phyloP scores from a whole-genome alignment of 1,284 basidiomycete species.

The Heterobasidion occidentale region DNA sequence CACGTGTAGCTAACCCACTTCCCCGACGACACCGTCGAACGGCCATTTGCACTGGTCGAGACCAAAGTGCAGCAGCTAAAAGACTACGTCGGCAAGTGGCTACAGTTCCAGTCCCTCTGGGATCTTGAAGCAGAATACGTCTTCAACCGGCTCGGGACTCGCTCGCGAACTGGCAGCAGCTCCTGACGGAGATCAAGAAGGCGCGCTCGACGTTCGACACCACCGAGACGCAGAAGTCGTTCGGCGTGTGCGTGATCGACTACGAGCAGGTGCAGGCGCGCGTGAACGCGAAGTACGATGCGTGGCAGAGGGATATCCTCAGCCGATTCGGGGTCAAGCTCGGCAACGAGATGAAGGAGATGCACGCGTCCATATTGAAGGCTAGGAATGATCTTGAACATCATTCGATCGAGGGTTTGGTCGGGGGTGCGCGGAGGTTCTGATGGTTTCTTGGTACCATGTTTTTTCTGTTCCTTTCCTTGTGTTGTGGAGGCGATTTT shows the following conservation, averaged over 20 bases:
- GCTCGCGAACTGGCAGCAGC: slow-evolving; percentile 88
- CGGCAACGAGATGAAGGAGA: slow-evolving; percentile 92
- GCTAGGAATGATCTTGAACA: slow-evolving; percentile 93
- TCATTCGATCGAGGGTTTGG: slow-evolving; percentile 66
- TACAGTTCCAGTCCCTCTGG: slow-evolving; percentile 98
- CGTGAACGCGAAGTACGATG: slow-evolving; percentile 97
- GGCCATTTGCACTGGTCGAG: slow-evolving; percentile 85
- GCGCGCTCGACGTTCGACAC: slow-evolving; percentile 96
- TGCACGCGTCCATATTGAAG: slow-evolving; percentile 88
- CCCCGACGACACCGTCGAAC: slow-evolving; percentile 66
- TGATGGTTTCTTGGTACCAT: slow-evolving; percentile 11
- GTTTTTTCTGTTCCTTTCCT: background rate
- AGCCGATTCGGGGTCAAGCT: slow-evolving; percentile 89
- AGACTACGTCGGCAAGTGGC: slow-evolving; percentile 94
- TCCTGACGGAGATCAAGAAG: slow-evolving; percentile 94
- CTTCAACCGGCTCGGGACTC: slow-evolving; percentile 93
- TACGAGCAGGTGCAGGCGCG: slow-evolving; percentile 97
- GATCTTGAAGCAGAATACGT: slow-evolving; percentile 96
- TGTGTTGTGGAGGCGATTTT: background rate
- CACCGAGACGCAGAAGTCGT: slow-evolving; percentile 85
- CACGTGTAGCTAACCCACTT: slow-evolving; percentile 66
- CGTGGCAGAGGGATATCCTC: slow-evolving; percentile 95
- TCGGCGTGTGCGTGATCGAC: slow-evolving; percentile 92
- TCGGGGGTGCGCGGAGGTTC: slow-evolving; percentile 36
- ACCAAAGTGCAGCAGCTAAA: slow-evolving; percentile 80